These are phyloP conservation scores for Nitzschia palea DNA, from an alignment of 108 stramenopile genomes.

Conservation along the genomic window DNA sequence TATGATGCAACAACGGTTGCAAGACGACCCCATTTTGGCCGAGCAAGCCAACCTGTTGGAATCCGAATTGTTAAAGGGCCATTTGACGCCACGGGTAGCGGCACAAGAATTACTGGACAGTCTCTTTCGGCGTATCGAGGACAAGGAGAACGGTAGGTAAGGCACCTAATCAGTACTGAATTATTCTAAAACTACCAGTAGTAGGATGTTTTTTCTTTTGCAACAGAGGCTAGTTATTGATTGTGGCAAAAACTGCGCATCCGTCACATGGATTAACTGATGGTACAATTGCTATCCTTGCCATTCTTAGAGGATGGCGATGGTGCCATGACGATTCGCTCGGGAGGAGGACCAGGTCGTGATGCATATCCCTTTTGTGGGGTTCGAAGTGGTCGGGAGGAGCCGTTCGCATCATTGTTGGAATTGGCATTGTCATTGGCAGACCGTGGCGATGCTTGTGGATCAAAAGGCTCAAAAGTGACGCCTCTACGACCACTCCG, in stretches of 20 bases:
- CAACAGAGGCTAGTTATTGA: too few relatives aligned
- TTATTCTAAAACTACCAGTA: neutral
- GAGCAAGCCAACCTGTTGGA: slow-evolving; percentile 37
- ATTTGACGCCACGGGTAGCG: slow-evolving; percentile 59
- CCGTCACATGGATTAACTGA: too few relatives aligned
- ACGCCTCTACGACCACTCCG: neutral
- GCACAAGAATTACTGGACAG: slow-evolving; percentile 48
- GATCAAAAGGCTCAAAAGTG: too few relatives aligned
- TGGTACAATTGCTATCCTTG: slow-evolving; percentile 17
- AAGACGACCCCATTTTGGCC: slow-evolving; percentile 33
- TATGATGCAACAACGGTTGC: slow-evolving; percentile 37
- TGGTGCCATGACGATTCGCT: neutral
- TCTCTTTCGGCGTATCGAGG: slow-evolving; percentile 5
- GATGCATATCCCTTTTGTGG: neutral
- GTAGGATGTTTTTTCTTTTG: too few relatives aligned
- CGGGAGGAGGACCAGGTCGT: neutral
- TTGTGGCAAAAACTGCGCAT: too few relatives aligned
- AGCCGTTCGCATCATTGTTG: too few relatives aligned
- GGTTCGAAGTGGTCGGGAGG: neutral
- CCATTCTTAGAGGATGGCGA: neutral
- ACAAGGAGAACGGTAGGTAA: neutral
- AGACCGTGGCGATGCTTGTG: too few relatives aligned
- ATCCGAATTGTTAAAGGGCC: slow-evolving; percentile 41
- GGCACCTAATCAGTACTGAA: neutral
- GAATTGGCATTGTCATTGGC: neutral